phyloP scores from a whole-genome alignment of 2,329 filamentous ascomycete species.

The Phialemonium atrogriseum region DNA sequence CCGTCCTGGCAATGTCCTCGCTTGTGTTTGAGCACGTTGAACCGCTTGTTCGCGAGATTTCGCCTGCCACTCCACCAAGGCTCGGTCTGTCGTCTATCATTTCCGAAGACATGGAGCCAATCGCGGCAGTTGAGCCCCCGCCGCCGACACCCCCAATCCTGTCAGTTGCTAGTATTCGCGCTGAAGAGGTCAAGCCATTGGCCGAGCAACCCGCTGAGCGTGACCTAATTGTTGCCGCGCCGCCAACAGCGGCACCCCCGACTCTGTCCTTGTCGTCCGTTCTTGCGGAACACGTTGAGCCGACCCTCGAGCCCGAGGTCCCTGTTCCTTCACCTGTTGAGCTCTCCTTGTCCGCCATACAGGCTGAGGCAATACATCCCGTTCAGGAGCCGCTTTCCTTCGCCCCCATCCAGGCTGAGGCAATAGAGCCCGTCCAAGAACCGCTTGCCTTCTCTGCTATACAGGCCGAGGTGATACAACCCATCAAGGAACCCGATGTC shows the following conservation, averaged over 20 bases:
- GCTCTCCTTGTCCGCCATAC: constrained; percentile 11
- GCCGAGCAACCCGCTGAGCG: constrained; percentile 13
- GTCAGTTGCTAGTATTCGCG: constrained; percentile 21
- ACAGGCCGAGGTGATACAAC: constrained; percentile 33
- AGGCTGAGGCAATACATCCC: constrained; percentile 8
- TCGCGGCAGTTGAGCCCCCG: constrained; percentile 15
- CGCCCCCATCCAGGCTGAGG: constrained; percentile 20
- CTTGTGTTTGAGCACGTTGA: constrained; percentile 14
- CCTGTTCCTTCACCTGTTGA: constrained; percentile 6
- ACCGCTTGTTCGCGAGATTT: constrained; percentile 11
- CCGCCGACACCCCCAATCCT: constrained; percentile 15
- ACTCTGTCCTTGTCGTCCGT: constrained; percentile 23
- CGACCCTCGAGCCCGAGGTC: constrained; percentile 14
- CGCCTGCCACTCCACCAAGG: constrained; percentile 5
- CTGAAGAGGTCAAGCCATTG: constrained; percentile 25
- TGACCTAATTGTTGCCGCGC: neutral
- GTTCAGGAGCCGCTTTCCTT: constrained; percentile 10
- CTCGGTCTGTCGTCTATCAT: constrained; percentile 7
- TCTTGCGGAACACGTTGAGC: constrained; percentile 22
- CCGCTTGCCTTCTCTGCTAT: constrained; percentile 30
- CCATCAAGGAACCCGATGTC: constrained; percentile 23
- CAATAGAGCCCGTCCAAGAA: constrained; percentile 13
- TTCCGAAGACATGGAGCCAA: constrained; percentile 7
- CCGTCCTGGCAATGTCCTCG: constrained; percentile 3
- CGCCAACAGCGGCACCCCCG: constrained; percentile 8